Percentiles rank a stretch among this genome's conserved stretches.
Evolutionary conservation across 371 early-diverging fungal genomes (phyloP).

Genomic region (Zancudomyces culisetae): DNA sequence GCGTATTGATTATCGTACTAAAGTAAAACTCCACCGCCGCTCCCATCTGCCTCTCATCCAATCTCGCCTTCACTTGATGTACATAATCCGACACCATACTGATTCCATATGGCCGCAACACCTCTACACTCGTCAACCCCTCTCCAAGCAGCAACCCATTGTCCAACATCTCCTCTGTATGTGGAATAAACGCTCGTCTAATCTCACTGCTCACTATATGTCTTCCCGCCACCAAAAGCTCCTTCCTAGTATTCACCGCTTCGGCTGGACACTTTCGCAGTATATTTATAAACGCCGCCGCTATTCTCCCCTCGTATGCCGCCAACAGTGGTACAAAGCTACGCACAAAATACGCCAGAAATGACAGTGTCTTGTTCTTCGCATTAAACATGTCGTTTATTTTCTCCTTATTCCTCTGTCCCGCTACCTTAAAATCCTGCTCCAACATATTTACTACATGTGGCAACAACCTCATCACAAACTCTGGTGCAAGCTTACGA

Average conservation of each 20-base stretch:
- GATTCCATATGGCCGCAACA: slow-evolving; percentile 75
- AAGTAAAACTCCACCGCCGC: slow-evolving; percentile 75
- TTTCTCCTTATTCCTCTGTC: slow-evolving; percentile 6
- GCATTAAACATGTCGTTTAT: slow-evolving; percentile 19
- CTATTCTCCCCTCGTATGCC: slow-evolving; percentile 61
- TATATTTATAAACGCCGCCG: slow-evolving; percentile 69
- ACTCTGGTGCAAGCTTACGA: slow-evolving; percentile 52
- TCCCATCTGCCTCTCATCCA: slow-evolving; percentile 55
- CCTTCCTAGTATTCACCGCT: slow-evolving; percentile 80
- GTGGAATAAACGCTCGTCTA: slow-evolving; percentile 61
- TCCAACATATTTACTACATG: slow-evolving; percentile 44
- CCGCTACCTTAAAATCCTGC: slow-evolving; percentile 8
- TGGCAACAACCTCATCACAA: slow-evolving; percentile 70
- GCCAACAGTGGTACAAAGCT: slow-evolving; percentile 46
- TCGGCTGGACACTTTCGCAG: slow-evolving; percentile 87
- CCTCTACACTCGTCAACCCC: slow-evolving; percentile 82
- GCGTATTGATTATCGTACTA: slow-evolving; percentile 71
- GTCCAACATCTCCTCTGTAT: slow-evolving; percentile 72
- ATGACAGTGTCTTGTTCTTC: slow-evolving; percentile 69
- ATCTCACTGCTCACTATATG: slow-evolving; percentile 86
- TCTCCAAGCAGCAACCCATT: slow-evolving; percentile 81
- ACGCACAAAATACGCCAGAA: slow-evolving; percentile 82
- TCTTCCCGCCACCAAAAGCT: slow-evolving; percentile 84
- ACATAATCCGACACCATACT: slow-evolving; percentile 89
- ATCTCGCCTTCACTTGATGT: slow-evolving; percentile 75